Evolutionary conservation across 106 monocot species (phyloP).

Genomic region (Allium cepa): DNA sequence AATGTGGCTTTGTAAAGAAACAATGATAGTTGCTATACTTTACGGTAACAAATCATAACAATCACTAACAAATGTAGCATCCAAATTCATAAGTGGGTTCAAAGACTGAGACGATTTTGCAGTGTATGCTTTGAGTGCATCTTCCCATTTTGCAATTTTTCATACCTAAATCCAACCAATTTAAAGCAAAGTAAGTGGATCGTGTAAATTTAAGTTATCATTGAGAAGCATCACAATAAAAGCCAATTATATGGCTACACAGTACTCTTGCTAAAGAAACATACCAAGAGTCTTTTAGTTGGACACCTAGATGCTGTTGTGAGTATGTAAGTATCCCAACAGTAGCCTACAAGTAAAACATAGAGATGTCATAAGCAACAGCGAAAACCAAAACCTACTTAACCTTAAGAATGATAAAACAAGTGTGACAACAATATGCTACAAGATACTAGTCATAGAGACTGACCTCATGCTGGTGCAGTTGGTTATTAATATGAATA

Average conservation of each 20-base stretch:
- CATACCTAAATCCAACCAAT: slow-evolving; percentile 55
- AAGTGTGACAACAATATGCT: neutral
- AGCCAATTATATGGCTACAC: too few species aligned
- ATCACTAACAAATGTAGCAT: slow-evolving; percentile 72
- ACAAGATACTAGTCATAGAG: neutral
- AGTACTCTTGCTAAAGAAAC: neutral
- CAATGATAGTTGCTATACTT: neutral
- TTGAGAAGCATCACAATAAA: too few species aligned
- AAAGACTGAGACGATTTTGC: slow-evolving; percentile 65
- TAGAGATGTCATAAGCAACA: too few species aligned
- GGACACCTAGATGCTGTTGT: slow-evolving; percentile 89
- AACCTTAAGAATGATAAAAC: neutral
- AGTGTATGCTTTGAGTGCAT: slow-evolving; percentile 96
- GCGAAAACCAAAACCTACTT: too few species aligned
- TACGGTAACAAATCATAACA: neutral
- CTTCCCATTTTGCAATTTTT: slow-evolving; percentile 98
- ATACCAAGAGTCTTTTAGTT: slow-evolving; percentile 98
- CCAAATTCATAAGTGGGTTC: slow-evolving; percentile 63
- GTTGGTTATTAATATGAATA: slow-evolving; percentile 98
- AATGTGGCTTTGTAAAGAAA: too few species aligned
- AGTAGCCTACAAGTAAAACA: slow-evolving; percentile 53
- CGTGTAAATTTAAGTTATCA: too few species aligned
- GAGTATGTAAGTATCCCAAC: slow-evolving; percentile 97
- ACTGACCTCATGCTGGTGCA: slow-evolving; percentile 92
- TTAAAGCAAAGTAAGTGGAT: neutral